A percentile compares a stretch with the other conserved stretches of the same genome.
phyloP scores from a whole-genome alignment of 2,329 filamentous ascomycete genomes.

The Ophiostoma himal-ulmi region DNA sequence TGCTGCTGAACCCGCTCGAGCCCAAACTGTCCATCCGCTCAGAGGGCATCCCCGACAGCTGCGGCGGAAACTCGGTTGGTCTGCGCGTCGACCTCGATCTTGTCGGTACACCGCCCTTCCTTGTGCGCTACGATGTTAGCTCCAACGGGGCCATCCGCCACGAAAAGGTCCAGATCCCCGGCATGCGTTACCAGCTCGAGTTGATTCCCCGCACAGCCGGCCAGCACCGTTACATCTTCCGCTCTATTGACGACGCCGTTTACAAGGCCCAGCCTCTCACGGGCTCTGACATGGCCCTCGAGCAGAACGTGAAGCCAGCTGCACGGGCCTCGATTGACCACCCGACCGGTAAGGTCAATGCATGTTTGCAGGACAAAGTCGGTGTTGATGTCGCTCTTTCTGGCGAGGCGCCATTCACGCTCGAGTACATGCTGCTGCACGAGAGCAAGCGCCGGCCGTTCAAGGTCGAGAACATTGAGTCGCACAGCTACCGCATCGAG shows the following conservation, averaged over 20 bases:
- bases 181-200: constrained; percentile 76
- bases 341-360: constrained; percentile 50
- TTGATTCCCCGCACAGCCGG: constrained; percentile 76
- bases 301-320: constrained; percentile 89
- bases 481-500: constrained; percentile 61
- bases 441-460: constrained; percentile 75
- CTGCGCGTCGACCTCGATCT: constrained; percentile 83
- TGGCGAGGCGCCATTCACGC: constrained; percentile 78
- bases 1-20: constrained; percentile 84
- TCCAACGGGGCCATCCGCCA: constrained; percentile 53
- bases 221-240: constrained; percentile 80
- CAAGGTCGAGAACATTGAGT: constrained; percentile 57
- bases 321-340: constrained; percentile 69
- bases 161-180: constrained; percentile 55
- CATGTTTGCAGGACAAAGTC: constrained; percentile 78
- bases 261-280: constrained; percentile 63
- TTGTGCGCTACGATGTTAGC: constrained; percentile 69
- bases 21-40: constrained; percentile 67
- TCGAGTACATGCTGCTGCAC: constrained; percentile 91
- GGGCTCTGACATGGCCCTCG: constrained; percentile 58
- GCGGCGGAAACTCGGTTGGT: constrained; percentile 87
- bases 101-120: constrained; percentile 86
- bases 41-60: constrained; percentile 88
- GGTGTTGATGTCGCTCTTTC: constrained; percentile 67
- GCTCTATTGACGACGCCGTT: constrained; percentile 71